Evolutionary conservation across 2,329 filamentous ascomycete species (phyloP).

Genomic region (Beauveria sp.): DNA sequence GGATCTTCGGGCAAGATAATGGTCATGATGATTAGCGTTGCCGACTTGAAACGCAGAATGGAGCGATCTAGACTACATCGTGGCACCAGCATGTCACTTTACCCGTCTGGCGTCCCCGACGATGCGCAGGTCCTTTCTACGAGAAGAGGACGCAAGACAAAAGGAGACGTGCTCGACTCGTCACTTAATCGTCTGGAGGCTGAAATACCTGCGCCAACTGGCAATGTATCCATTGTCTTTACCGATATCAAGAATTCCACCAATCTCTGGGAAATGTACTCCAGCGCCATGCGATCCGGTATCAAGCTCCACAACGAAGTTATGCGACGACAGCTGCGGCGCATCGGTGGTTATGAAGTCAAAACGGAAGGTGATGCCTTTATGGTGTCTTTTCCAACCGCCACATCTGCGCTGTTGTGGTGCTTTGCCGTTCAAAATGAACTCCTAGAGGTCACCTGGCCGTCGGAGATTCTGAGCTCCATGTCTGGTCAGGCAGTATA

Average conservation of each 20-base stretch:
- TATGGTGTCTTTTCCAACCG: conserved; percentile 97
- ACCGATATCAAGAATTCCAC: conserved; percentile 99
- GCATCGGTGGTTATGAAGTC: conserved; percentile 95
- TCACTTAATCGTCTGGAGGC: conserved; percentile 78
- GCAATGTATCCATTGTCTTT: conserved; percentile 89
- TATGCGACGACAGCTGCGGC: conserved; percentile 85
- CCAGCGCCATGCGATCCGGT: conserved; percentile 88
- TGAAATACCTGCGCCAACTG: conserved; percentile 84
- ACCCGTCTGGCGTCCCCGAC: conserved; percentile 65
- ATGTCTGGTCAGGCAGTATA: conserved; percentile 73
- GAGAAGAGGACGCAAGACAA: conserved; percentile 57
- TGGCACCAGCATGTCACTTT: conserved; percentile 79
- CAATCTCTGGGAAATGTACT: conserved; percentile 89
- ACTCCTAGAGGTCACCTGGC: conserved; percentile 86
- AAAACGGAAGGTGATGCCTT: conserved; percentile 99
- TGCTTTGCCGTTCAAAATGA: conserved; percentile 88
- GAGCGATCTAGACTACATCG: conserved; percentile 67
- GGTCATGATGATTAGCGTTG: conserved; percentile 96
- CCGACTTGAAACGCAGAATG: conserved; percentile 75
- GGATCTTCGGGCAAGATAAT: conserved; percentile 92
- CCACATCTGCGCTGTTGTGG: conserved; percentile 90
- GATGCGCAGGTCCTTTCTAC: conserved; percentile 57
- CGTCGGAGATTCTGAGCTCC: conserved; percentile 82
- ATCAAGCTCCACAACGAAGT: conserved; percentile 97
- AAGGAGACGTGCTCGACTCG: conserved; percentile 68